These are phyloP conservation scores for Zoysia japonica DNA, from an alignment of 176 grass and related monocot genomes.

Conservation along the genomic window DNA sequence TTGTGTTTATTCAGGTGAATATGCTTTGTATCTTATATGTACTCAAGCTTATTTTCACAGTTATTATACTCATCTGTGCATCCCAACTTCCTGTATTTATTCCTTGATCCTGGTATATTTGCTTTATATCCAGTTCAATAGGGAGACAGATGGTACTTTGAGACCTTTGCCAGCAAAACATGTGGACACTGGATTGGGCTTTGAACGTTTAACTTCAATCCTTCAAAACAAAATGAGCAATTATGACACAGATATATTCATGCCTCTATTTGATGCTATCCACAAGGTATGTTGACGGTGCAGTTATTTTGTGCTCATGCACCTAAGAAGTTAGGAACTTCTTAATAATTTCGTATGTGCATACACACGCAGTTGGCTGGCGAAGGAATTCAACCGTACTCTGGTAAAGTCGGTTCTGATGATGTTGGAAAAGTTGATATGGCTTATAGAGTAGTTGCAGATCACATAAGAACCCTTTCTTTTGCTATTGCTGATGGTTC, in stretches of 20 bases:
- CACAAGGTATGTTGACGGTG: conserved; percentile 59
- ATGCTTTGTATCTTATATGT: conserved; percentile 4
- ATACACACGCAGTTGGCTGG: conserved; percentile 58
- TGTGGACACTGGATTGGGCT: conserved; percentile 94
- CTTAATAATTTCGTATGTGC: conserved; percentile 33
- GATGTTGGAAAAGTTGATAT: conserved; percentile 92
- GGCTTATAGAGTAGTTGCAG: conserved; percentile 95
- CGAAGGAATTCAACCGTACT: conserved; percentile 60
- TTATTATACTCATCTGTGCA: background rate
- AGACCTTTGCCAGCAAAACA: conserved; percentile 88
- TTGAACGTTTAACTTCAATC: conserved; percentile 84
- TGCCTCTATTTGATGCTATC: conserved; percentile 88
- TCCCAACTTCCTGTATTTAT: background rate
- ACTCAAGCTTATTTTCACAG: background rate
- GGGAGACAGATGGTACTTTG: conserved; percentile 75
- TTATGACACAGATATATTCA: conserved; percentile 89
- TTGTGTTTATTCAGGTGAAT: conserved; percentile 93
- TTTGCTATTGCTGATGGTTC: conserved; percentile 94
- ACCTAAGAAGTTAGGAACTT: background rate
- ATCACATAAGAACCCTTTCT: conserved; percentile 93
- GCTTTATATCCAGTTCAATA: conserved; percentile 70
- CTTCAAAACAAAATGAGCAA: conserved; percentile 99
- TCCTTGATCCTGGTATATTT: background rate
- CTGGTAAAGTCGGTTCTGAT: conserved; percentile 68
- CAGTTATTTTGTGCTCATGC: conserved; percentile 24